Percentiles rank a stretch among this genome's conserved stretches.
Evolutionary conservation across 768 basidiomycete species (phyloP).

Genomic region (Grammothele lineata): DNA sequence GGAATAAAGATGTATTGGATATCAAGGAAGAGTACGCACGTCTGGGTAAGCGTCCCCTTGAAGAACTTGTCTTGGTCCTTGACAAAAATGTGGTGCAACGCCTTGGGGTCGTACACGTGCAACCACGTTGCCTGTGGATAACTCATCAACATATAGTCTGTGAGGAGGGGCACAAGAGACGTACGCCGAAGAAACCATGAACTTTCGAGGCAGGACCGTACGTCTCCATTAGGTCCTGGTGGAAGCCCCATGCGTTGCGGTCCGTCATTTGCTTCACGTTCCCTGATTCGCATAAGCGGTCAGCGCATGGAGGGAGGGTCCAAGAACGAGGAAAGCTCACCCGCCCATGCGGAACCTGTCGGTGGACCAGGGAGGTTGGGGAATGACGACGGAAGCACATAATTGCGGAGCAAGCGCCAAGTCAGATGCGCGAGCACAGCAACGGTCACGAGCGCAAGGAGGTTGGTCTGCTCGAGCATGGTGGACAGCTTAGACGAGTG

Average conservation of each 20-base stretch:
- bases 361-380: no score
- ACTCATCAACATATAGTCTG: no score
- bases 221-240: slow-evolving; percentile 5
- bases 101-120: slow-evolving; percentile 46
- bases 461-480: no score
- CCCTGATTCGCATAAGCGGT: background rate
- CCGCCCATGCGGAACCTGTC: no score
- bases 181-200: slow-evolving; percentile 43
- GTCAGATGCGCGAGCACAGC: background rate
- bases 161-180: background rate
- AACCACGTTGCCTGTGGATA: slow-evolving; percentile 21
- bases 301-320: no score
- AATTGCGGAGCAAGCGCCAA: no score
- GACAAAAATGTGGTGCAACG: slow-evolving; percentile 40
- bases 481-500: no score
- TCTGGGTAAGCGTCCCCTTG: no score
- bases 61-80: slow-evolving; percentile 42
- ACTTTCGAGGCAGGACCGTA: slow-evolving; percentile 43
- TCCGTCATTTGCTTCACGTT: background rate
- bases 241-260: background rate
- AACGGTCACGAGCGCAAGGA: background rate
- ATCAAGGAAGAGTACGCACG: no score
- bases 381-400: no score
- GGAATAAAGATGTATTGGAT: no score
- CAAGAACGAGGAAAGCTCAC: no score